Evolutionary conservation across 495 filamentous ascomycete genomes (phyloP).

Genomic region (Hypoxylon trugodes): DNA sequence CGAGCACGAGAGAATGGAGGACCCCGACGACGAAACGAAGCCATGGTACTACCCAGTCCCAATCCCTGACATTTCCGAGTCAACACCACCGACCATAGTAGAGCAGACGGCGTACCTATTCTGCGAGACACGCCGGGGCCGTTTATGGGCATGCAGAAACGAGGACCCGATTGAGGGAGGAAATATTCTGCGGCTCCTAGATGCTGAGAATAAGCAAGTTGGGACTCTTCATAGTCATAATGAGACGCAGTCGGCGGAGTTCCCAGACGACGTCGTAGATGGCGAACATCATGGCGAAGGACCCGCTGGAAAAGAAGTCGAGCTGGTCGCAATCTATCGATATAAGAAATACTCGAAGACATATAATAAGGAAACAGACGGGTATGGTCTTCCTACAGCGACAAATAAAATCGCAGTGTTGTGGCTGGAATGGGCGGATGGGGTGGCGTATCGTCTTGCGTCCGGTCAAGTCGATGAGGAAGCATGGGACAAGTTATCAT

Average conservation of each 20-base stretch:
- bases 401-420: constrained; percentile 5
- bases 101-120: constrained; percentile 40
- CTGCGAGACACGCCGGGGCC: constrained; percentile 33
- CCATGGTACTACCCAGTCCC: constrained; percentile 10
- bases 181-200: neutral
- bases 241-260: neutral
- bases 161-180: neutral
- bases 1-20: neutral
- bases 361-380: neutral
- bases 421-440: constrained; percentile 34
- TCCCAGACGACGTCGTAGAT: neutral
- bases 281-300: neutral
- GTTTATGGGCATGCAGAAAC: constrained; percentile 1
- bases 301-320: neutral
- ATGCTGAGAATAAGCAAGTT: neutral
- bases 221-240: neutral
- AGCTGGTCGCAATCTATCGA: neutral
- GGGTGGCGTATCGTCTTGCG: constrained; percentile 28
- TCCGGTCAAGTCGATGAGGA: constrained; percentile 13
- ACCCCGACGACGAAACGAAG: neutral
- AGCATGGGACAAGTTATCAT: neutral
- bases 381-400: neutral
- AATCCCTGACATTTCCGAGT: neutral
- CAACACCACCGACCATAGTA: neutral
- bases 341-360: neutral